Base-by-base conservation (phyloP, 2,329 filamentous ascomycete genomes). In the Thelonectria discophora region DNA sequence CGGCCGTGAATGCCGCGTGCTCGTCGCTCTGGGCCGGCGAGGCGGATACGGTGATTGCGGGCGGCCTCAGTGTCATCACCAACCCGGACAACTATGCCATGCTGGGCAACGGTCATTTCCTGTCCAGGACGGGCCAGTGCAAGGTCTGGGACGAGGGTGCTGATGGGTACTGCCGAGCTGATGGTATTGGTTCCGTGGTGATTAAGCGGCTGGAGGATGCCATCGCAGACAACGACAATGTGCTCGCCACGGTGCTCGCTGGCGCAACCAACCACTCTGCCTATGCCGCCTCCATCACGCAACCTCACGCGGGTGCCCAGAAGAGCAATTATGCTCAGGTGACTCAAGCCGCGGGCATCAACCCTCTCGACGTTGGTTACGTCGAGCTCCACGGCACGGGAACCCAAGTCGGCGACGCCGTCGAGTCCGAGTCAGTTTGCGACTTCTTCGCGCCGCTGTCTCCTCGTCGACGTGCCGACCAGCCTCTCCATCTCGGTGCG, bases 331-430 rank as follows among this genome's bases (percentile, higher is more conserved):
- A 87, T 70, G 83, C 82, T 63, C 82, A 83, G 49, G 81, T 97
- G 27, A 81, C 95, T 1, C 86, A 89, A 34, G 86, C 91, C 43
- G 88, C 91, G 21, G 89, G 89, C 58, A 84, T 95, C 15, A 89
- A 94, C 70, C 90, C 92, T 1, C 84, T 88, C 53, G 89, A 92
- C 58, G 85, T 97, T 27, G 87, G 88, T 75, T 96, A 95, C 69
- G 90, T 97, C 3, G 93, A 97, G 76, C 93, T 96, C 87, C 93
- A 97, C 74, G 93, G 93, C 21, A 59, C 57, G 1, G 93, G 93
- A 32, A 97, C 93, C 0, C 92, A 96, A 75, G 92, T 91, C 39
- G 93, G 93, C 58, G 93, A 97, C 72, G 89, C 88, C 2, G 90
- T 88, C 1, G 93, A 97, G 74, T 94, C 95, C 90, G 81, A 86